phyloP scores from a whole-genome alignment of 495 filamentous ascomycete species.

The Filosporella fistucella region DNA sequence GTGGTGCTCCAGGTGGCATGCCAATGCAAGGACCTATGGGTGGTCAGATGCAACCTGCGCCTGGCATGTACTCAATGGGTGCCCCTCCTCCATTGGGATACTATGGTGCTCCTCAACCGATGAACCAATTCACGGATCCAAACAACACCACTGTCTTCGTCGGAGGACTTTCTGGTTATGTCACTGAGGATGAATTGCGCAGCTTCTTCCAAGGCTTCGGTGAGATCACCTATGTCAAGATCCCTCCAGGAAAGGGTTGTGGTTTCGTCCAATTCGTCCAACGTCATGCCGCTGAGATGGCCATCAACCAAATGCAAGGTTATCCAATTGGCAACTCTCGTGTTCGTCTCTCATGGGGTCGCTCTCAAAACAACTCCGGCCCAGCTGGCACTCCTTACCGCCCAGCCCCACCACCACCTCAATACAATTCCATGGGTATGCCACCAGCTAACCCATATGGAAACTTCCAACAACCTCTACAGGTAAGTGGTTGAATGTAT shows the following conservation, averaged over 20 bases:
- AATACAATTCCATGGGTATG: slow-evolving; percentile 83
- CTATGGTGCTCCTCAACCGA: slow-evolving; percentile 84
- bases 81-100: slow-evolving; percentile 69
- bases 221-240: slow-evolving; percentile 99
- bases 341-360: slow-evolving; percentile 94
- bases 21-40: slow-evolving; percentile 29
- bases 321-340: slow-evolving; percentile 99
- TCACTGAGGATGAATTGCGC: slow-evolving; percentile 97
- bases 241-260: slow-evolving; percentile 97
- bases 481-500: slow-evolving; percentile 19
- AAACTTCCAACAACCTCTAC: slow-evolving; percentile 24
- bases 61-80: slow-evolving; percentile 60
- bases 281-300: slow-evolving; percentile 98
- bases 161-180: slow-evolving; percentile 94
- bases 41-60: slow-evolving; percentile 34
- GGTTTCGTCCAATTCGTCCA: slow-evolving; percentile 99
- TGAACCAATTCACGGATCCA: slow-evolving; percentile 99
- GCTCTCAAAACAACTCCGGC: slow-evolving; percentile 98
- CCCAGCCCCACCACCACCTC: slow-evolving; percentile 83
- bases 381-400: slow-evolving; percentile 96
- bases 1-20: slow-evolving; percentile 52
- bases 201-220: slow-evolving; percentile 99
- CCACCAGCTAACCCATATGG: slow-evolving; percentile 59
- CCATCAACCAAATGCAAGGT: slow-evolving; percentile 99
- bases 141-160: slow-evolving; percentile 99